Conservation (phyloP, 2,329 filamentous ascomycete species). For the Hymenoscyphus occultus region DNA sequence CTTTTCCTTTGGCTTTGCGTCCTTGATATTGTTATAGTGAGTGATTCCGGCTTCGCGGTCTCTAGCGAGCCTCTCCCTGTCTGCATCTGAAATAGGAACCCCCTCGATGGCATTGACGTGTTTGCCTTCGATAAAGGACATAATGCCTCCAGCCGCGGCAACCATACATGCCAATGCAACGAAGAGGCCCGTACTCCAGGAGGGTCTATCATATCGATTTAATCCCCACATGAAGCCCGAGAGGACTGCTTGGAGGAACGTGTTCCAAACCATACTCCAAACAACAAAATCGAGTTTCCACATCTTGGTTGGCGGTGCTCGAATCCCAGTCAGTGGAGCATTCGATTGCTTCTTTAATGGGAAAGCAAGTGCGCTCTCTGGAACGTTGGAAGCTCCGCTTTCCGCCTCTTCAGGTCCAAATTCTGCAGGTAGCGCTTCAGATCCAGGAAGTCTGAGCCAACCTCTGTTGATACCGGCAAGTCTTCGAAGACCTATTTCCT, state of each 20-base stretch:
- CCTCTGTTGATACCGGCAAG: constrained; percentile 71
- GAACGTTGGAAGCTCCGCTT: constrained; percentile 38
- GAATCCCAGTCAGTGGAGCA: constrained; percentile 66
- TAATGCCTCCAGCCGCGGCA: constrained; percentile 64
- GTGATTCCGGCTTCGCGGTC: constrained; percentile 55
- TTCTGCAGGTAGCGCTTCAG: constrained; percentile 52
- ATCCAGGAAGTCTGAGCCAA: constrained; percentile 73
- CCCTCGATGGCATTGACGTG: constrained; percentile 70
- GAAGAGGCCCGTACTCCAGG: constrained; percentile 77
- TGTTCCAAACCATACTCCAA: constrained; percentile 77
- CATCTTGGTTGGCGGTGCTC: constrained; percentile 61
- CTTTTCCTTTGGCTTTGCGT: constrained; percentile 48
- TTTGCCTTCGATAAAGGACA: constrained; percentile 70
- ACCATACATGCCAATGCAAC: constrained; percentile 71
- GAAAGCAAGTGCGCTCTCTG: constrained; percentile 54
- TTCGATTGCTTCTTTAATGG: constrained; percentile 62
- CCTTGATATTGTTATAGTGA: constrained; percentile 57
- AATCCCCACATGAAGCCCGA: constrained; percentile 82
- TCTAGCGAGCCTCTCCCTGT: constrained; percentile 47
- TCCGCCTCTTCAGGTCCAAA: constrained; percentile 53
- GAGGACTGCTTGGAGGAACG: constrained; percentile 70
- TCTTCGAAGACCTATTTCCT: constrained; percentile 57
- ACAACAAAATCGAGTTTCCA: constrained; percentile 82
- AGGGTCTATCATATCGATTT: constrained; percentile 69
- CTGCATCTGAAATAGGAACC: constrained; percentile 58